Base-by-base conservation (phyloP, 495 filamentous ascomycete genomes). In the Aspergillus wentii region DNA sequence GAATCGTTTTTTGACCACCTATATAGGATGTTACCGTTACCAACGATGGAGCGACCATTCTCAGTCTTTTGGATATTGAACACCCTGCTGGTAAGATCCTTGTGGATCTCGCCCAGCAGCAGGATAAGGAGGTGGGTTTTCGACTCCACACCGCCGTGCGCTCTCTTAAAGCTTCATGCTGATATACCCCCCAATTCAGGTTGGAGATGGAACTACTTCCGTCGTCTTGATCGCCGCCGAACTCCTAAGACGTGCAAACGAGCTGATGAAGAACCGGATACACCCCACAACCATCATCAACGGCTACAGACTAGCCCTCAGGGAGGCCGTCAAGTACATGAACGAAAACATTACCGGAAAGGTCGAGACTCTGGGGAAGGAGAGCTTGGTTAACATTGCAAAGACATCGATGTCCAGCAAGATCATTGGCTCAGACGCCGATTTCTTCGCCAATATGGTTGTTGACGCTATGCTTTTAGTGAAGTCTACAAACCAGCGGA, bases 341-440 rank as follows among this genome's bases (percentile, higher is more conserved):
- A 87, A 84, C 63, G 92, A 97, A 66, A 95, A 97, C 56, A 83
- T 99, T 61, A 85, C 86, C 68, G 86, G 84, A 43, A 95, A 91
- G 66, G 90, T 96, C 25, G 94, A 97, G 51, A 78, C 80, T 32
- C 77, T 99, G 22, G 89, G 88, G 32, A 79, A 83, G 30, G 92
- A 97, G 46, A 87, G 85, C 41, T 74, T 99, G 38, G 60, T 97
- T 52, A 97, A 81, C 68, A 95, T 99, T 59, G 92, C 92, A 26
- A 96, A 89, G 69, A 99, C 92, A 5, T 97, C 92, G 41, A 99
- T 99, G 91, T 95, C 89, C 28, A 91, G 85, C 72, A 99, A 99
- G 69, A 88, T 99, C 59, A 97, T 99, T 57, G 94, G 92, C 30
- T 71, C 86, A 31, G 94, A 99, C 59, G 86, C 88, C 14, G 88